phyloP scores from a whole-genome alignment of 2,329 filamentous ascomycete genomes.

The Ceratocystis alfenasii region DNA sequence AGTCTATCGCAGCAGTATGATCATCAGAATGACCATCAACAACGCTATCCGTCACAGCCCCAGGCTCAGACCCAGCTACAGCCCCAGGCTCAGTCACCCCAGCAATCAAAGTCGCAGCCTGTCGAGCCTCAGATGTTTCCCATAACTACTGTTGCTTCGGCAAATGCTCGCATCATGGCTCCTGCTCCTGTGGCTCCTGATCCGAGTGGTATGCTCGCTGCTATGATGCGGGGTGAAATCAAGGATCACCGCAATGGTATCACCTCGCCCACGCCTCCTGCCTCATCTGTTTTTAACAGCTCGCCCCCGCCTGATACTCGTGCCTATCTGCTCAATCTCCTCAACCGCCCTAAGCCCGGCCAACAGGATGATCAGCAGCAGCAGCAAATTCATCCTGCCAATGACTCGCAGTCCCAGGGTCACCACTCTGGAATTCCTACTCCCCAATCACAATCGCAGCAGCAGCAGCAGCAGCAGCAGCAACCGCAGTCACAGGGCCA shows the following conservation, averaged over 20 bases:
- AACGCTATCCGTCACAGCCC: slow-evolving; percentile 24
- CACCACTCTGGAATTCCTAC: slow-evolving; percentile 27
- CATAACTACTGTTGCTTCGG: slow-evolving; percentile 29
- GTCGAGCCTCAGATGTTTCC: slow-evolving; percentile 25
- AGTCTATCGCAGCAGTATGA: slow-evolving; percentile 28
- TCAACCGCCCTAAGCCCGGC: slow-evolving; percentile 64
- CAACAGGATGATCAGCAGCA: slow-evolving; percentile 39
- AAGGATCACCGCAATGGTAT: slow-evolving; percentile 28
- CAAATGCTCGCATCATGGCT: slow-evolving; percentile 38
- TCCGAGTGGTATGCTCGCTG: slow-evolving; percentile 46
- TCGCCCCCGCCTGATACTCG: slow-evolving; percentile 59
- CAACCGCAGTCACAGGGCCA: slow-evolving; percentile 25
- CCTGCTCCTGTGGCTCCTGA: slow-evolving; percentile 46
- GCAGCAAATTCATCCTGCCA: slow-evolving; percentile 31
- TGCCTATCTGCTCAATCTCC: slow-evolving; percentile 71
- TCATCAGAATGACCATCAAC: slow-evolving; percentile 26
- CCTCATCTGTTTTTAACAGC: slow-evolving; percentile 35
- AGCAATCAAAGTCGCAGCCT: slow-evolving; percentile 25
- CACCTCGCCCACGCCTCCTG: slow-evolving; percentile 24
- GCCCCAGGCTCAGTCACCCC: slow-evolving; percentile 21
- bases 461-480: slow-evolving; percentile 3
- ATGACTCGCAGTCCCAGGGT: slow-evolving; percentile 21
- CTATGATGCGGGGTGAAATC: slow-evolving; percentile 46
- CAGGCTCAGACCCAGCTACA: slow-evolving; percentile 24
- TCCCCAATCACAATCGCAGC: slow-evolving; percentile 32